phyloP scores from a whole-genome alignment of 441 rosid species.

The Iberis amara region DNA sequence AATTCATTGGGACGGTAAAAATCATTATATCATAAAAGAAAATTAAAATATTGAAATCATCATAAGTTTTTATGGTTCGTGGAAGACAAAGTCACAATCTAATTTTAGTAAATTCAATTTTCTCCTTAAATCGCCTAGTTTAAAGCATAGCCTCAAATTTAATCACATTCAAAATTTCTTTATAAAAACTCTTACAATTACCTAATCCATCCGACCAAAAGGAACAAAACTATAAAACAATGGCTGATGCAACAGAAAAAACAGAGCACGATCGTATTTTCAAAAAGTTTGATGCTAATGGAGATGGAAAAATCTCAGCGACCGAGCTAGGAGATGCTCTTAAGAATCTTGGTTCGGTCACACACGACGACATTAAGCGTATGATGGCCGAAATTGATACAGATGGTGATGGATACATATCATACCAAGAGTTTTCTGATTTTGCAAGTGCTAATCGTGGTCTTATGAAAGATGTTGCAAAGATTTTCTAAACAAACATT shows the following conservation, averaged over 20 bases:
- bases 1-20: too few species aligned
- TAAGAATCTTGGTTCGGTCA: conserved; percentile 54
- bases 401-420: conserved; percentile 75
- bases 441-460: conserved; percentile 72
- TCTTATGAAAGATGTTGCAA: conserved; percentile 72
- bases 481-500: conserved; percentile 39
- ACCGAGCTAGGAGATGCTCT: conserved; percentile 68
- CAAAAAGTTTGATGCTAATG: background rate
- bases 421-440: conserved; percentile 51
- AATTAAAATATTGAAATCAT: too few species aligned
- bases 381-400: conserved; percentile 93
- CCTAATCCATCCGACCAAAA: conserved; percentile 13
- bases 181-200: conserved; percentile 16
- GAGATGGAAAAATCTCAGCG: conserved; percentile 57
- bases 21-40: too few species aligned
- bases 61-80: background rate
- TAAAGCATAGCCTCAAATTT: conserved; percentile 32
- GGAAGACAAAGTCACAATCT: conserved; percentile 25
- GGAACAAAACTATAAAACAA: conserved; percentile 8
- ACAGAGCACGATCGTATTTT: conserved; percentile 56
- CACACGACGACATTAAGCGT: conserved; percentile 48
- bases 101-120: conserved; percentile 25
- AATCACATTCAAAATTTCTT: conserved; percentile 16
- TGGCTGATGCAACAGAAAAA: conserved; percentile 53
- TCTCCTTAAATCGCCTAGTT: conserved; percentile 20